Evolutionary conservation across 768 basidiomycete species (phyloP).

Genomic region (Roridomyces roridus): DNA sequence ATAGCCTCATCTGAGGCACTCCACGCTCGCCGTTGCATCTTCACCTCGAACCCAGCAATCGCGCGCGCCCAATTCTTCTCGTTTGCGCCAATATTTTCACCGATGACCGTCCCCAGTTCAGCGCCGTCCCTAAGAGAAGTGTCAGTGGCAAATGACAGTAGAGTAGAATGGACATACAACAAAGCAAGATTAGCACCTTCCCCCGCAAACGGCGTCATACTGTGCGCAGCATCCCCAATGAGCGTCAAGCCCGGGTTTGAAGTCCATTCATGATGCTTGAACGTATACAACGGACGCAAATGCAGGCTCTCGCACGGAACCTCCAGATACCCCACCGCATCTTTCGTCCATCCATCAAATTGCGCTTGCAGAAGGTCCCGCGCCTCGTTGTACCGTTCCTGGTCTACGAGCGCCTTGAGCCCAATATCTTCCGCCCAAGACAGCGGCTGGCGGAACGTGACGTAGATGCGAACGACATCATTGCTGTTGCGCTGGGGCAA

Average conservation of each 20-base stretch:
- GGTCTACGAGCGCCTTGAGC: neutral
- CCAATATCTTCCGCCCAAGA: slow-evolving; percentile 4
- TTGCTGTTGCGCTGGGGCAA: neutral
- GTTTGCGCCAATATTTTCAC: neutral
- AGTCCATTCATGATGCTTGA: neutral
- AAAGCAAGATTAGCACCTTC: neutral
- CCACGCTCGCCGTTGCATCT: slow-evolving; percentile 1
- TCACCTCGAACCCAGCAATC: neutral
- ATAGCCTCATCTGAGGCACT: no score
- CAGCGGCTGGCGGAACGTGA: neutral
- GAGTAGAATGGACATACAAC: neutral
- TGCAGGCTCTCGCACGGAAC: neutral
- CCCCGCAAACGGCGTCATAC: neutral
- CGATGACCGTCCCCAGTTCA: neutral
- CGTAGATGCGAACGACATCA: slow-evolving; percentile 1
- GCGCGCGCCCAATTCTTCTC: neutral
- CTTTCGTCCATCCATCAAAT: neutral
- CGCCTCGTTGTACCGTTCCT: neutral
- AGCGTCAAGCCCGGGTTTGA: neutral
- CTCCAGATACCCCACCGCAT: neutral
- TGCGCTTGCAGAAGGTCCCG: neutral
- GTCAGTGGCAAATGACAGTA: neutral
- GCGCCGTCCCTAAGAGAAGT: neutral
- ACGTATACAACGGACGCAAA: neutral
- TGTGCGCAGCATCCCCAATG: neutral